Base-by-base conservation (phyloP, 305 asterid species). In the Fraxinus floribunda region DNA sequence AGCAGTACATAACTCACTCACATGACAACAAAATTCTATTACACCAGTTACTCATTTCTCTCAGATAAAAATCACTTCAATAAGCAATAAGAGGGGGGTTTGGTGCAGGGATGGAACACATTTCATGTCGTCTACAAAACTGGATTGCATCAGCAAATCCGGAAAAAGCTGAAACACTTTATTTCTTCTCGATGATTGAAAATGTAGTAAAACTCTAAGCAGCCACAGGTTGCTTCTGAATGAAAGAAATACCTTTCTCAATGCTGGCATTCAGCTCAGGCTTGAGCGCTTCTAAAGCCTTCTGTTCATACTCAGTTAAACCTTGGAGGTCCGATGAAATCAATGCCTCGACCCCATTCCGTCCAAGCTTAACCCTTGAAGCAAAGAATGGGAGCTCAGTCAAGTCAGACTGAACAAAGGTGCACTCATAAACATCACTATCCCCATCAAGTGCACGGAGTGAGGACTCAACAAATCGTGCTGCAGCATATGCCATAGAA, bases 361-460 rank as follows among this genome's bases (percentile, higher is more conserved):
- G 91, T 71, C 97, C 98, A 5, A 94, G 86, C 88, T 94, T 94
- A 83, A 94, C 79, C 72, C 97, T 94, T 38, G 98, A 93, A 39
- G 98, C 98, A 71, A 94, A 94, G 90, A 94, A 93, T 11, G 97
- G 97, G 83, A 94, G 91, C 78, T 94, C 98, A 0, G 94, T 87
- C 76, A 88, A 13, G 10, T 92, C 93, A 18, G 97, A 92, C 90
- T 94, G 92, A 71, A 94, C 81, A 64, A 82, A 94, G 46, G 94
- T 77, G 80, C 97, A 94, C 84, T 94, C 98, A 4, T 90, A 94
- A 32, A 94, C 97, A 78, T 94, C 98, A 41, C 88, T 85, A 79
- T 94, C 98, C 44, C 98, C 98, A 76, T 92, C 98, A 78, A 94
- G 95, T 32, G 96, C 97, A 8, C 96, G 91, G 44, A 93, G 93